Evolutionary conservation across 2,329 filamentous ascomycete genomes (phyloP).

Genomic region (Corniculantispora saksenae): DNA sequence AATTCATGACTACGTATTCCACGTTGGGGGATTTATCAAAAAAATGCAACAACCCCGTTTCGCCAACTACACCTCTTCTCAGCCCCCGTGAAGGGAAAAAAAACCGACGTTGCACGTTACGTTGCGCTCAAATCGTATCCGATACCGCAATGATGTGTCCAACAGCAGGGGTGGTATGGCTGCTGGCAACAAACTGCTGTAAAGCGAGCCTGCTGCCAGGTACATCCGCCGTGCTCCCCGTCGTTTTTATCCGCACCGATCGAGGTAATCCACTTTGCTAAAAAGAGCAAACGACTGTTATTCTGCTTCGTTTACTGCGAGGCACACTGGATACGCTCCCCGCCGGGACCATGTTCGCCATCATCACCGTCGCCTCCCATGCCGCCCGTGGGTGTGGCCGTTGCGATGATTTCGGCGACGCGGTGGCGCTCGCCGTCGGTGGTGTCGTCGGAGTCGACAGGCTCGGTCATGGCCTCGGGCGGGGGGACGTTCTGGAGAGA

Average conservation of each 20-base stretch:
- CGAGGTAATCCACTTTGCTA: not conserved
- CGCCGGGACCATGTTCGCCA: slow-evolving; percentile 72
- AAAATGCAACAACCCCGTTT: not conserved
- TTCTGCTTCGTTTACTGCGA: slow-evolving; percentile 75
- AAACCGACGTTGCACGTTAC: not conserved
- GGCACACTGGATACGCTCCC: slow-evolving; percentile 81
- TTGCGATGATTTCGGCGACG: slow-evolving; percentile 60
- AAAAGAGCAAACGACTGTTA: not conserved
- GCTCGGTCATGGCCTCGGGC: slow-evolving; percentile 85
- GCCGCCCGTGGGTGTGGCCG: not conserved
- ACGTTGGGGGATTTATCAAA: not conserved
- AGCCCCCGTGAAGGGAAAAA: not conserved
- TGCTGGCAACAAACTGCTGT: too few species aligned
- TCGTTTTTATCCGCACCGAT: not conserved
- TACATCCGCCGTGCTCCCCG: not conserved
- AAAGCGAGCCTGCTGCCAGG: not conserved
- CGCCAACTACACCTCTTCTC: not conserved
- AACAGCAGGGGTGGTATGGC: not conserved
- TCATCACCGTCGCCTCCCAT: slow-evolving; percentile 81
- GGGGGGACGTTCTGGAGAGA: slow-evolving; percentile 67
- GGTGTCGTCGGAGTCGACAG: slow-evolving; percentile 82
- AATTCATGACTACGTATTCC: slow-evolving; percentile 1
- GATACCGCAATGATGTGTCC: not conserved
- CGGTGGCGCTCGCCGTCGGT: slow-evolving; percentile 67
- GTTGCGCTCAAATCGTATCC: too few species aligned